Evolutionary conservation across 148 eudicot species (phyloP), one percentile per base, ranked within the genome.

Genomic region (Tetragonia tetragonoides): DNA sequence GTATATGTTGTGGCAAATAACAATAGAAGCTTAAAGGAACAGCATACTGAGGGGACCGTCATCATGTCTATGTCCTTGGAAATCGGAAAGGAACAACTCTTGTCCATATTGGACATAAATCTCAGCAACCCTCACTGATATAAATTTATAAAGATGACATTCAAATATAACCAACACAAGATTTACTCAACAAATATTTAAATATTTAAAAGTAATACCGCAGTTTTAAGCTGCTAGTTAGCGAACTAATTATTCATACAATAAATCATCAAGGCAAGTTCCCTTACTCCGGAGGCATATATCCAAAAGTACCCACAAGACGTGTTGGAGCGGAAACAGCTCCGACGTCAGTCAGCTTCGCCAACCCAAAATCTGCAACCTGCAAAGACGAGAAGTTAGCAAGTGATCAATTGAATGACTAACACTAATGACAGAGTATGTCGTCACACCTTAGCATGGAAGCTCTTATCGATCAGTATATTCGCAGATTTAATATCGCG

Each of bases 291-390:
- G 88, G 88, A 21, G 88, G 87, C 83, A 86, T 78, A 75, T 86
- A 86, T 49, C 88, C 88, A 61, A 84, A 83, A 75, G 88, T 86
- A 70, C 88, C 88, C 75, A 86, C 81, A 44, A 86, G 84, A 20
- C 81, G 83, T 10, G 88, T 86, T 6, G 87, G 85, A 47, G 80
- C 82, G 64, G 85, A 83, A 59, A 37, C 10, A 21, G 34, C 87
- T 72, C 97, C 94, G 73, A 86, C 94, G 84, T 93, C 99, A 74
- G 97, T 89, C 68, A 86, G 72, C 85, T 86, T 86, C 40, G 88
- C 80, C 78, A 86, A 70, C 24, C 88, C 88, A 77, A 86, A 86
- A 81, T 86, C 88, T 61, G 99, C 99, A 83, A 95, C 97, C 99
- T 95, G 89, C 78, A 82, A 73, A 67, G 72, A 24, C 60, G 60